Base-by-base conservation (phyloP, 2,329 filamentous ascomycete species). In the Colletotrichum gigasporum region DNA sequence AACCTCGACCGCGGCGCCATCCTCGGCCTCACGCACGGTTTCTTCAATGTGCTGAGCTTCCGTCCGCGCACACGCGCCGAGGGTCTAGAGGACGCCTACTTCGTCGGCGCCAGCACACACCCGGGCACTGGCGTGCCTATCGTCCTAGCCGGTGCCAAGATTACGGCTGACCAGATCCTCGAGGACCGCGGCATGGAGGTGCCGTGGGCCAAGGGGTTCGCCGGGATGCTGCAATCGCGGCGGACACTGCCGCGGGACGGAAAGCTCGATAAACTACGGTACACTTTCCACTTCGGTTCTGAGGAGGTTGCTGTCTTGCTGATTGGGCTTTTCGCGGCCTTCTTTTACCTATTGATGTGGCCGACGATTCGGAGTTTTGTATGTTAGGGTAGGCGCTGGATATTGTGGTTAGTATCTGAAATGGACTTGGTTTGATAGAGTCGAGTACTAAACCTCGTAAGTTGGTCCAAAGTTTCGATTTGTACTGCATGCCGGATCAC, bases 101-200 rank as follows among this genome's bases (percentile, higher is more conserved):
- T 93, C 71, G 91, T 93, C 0, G 91, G 91, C 32, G 91, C 91
- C 1, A 90, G 87, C 71, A 91, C 90, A 18, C 91, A 94, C 78
- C 91, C 91, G 0, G 91, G 91, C 2, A 93, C 91, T 0, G 91
- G 91, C 0, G 91, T 93, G 18, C 91, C 91, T 3, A 91, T 93
- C 59, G 88, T 90, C 24, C 77, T 93, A 9, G 90, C 90, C 0
- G 90, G 91, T 0, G 87, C 88, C 8, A 90, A 88, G 73, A 82
- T 93, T 60, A 81, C 80, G 10, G 69, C 77, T 1, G 80, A 82
- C 69, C 79, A 83, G 72, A 76, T 83, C 16, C 69, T 83, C 22
- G 71, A 68, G 5, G 78, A 80, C 52, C 54, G 73, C 16, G 60
- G 70, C 1, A 18, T 77, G 56, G 18, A 44, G 26, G 69, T 73